Base-by-base conservation (phyloP, 1,139 yeast genomes). In the Nadsonia commutata region DNA sequence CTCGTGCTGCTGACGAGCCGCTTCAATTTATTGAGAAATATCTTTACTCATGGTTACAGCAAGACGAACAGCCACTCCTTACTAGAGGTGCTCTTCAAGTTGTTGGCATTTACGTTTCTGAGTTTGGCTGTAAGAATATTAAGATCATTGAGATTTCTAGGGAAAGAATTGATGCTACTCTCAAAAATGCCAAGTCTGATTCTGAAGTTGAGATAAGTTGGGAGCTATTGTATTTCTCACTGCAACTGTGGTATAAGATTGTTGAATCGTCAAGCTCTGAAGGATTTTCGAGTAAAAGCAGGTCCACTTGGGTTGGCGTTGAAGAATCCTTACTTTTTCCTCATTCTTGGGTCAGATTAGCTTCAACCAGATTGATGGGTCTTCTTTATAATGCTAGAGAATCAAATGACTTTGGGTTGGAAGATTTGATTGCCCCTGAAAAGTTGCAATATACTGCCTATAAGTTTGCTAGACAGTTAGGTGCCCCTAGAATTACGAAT, bases 341-440 rank as follows among this genome's bases (percentile, higher is more conserved):
- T 2, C 97, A 88, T 59, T 71, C 94, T 0, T 88, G 97, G 97
- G 81, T 88, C 11, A 75, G 97, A 55, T 67, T 82, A 45, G 66
- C 74, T 3, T 65, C 94, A 0, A 66, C 80, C n/a, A 68, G 88
- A 43, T 65, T 85, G 40, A 59, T 78, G 37, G 77, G 79, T 1
- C 56, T 64, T 2, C 57, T 80, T 40, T 36, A 69, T 45, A 48
- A 66, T 37, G 67, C 64, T 17, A 56, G 44, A 4, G 42, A 40
- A 2, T 39, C 44, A 3, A 38, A 37, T 1, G 44, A 47, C n/a
- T 45, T 46, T 17, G 44, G 43, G 18, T 44, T 51, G 19, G 41
- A 46, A 33, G 36, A 38, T 31, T 16, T 27, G n/a, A 45, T 51
- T 23, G 18, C 59, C 5, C 52, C 65, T 20, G 65, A 46, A 8